Evolutionary conservation across 2,329 filamentous ascomycete genomes (phyloP).

Genomic region (Microdochium bolleyi): DNA sequence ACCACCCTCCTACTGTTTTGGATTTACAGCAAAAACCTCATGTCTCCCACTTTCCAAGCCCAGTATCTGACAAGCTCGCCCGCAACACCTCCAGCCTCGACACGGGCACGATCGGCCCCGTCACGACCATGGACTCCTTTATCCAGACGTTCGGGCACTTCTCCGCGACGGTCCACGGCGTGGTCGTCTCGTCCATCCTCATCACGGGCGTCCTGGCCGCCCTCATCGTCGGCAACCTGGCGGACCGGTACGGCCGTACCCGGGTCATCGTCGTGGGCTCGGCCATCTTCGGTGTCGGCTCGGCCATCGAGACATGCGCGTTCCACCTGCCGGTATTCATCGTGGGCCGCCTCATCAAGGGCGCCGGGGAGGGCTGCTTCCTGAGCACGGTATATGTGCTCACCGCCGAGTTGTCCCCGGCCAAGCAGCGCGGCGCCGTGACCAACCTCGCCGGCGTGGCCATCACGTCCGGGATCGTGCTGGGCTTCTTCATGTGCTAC

Average conservation of each 20-base stretch:
- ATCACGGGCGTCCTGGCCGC: constrained; percentile 52
- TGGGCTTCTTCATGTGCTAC: constrained; percentile 55
- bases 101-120: constrained; percentile 51
- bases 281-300: constrained; percentile 33
- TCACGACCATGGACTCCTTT: constrained; percentile 50
- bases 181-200: constrained; percentile 52
- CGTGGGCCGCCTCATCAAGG: constrained; percentile 44
- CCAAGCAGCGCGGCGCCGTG: constrained; percentile 38
- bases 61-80: background rate
- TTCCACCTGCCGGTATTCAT: constrained; percentile 15
- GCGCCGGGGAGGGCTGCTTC: constrained; percentile 49
- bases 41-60: background rate
- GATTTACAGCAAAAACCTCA: background rate
- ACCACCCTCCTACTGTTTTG: background rate
- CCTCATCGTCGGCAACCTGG: constrained; percentile 47
- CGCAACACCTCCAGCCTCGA: constrained; percentile 19
- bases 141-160: constrained; percentile 39
- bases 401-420: constrained; percentile 52
- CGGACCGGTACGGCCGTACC: constrained; percentile 43
- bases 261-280: constrained; percentile 41
- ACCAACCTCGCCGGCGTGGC: constrained; percentile 45
- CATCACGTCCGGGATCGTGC: constrained; percentile 39
- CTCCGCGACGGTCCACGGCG: constrained; percentile 46
- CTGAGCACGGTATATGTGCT: constrained; percentile 43
- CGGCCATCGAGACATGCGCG: constrained; percentile 11